Conservation (phyloP, 106 monocot species). For the Dendrobium officinale region DNA sequence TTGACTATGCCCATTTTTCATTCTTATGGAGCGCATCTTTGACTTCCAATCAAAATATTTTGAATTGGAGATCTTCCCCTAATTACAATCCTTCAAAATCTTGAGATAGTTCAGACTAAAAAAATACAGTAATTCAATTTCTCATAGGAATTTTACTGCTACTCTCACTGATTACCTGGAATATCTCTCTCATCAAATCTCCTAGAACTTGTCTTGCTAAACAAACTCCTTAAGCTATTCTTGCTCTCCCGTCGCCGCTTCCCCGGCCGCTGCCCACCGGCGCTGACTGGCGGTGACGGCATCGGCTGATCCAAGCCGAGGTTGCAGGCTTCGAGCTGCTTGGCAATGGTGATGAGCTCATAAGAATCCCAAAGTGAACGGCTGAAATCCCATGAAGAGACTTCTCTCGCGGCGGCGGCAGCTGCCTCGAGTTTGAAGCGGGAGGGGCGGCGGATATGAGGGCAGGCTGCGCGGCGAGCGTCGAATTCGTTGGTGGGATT, state of each 20-base stretch:
- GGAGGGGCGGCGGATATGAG: slow-evolving; percentile 17
- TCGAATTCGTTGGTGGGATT: slow-evolving; percentile 23
- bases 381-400: slow-evolving; percentile 43
- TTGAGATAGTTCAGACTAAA: too few species aligned
- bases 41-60: too few species aligned
- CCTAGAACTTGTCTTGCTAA: slow-evolving; percentile 14
- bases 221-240: slow-evolving; percentile 47
- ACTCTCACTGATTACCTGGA: too few species aligned
- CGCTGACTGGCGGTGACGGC: background rate
- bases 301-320: slow-evolving; percentile 16
- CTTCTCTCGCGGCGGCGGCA: background rate
- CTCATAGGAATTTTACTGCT: background rate
- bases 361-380: slow-evolving; percentile 63
- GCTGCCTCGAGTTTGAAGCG: slow-evolving; percentile 49
- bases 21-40: too few species aligned
- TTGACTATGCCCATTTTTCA: too few species aligned
- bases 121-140: too few species aligned
- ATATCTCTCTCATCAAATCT: slow-evolving; percentile 1
- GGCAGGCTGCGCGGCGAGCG: slow-evolving; percentile 8
- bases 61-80: too few species aligned
- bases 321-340: slow-evolving; percentile 40
- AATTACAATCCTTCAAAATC: too few species aligned
- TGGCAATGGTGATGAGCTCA: slow-evolving; percentile 54
- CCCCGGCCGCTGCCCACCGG: background rate
- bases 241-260: slow-evolving; percentile 32